Evolutionary conservation across 768 basidiomycete genomes (phyloP).

Genomic region (Trametes coccinea): DNA sequence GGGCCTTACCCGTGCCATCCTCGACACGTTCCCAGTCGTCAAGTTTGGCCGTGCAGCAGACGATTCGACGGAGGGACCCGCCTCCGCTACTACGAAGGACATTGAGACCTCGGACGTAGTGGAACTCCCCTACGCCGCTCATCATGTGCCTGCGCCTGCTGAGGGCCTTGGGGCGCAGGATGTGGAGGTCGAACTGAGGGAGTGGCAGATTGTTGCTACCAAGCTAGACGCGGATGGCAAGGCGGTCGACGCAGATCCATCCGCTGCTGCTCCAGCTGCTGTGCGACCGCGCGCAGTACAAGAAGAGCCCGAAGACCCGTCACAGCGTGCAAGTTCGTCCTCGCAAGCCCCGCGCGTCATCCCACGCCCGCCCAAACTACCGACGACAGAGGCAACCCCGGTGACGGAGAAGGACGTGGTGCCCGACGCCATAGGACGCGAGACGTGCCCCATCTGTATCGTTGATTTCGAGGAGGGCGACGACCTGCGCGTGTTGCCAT

Average conservation of each 20-base stretch:
- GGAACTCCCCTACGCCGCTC: background rate
- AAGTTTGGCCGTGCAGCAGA: constrained; percentile 60
- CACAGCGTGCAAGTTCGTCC: constrained; percentile 12
- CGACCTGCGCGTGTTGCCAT: constrained; percentile 86
- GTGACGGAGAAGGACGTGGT: constrained; percentile 42
- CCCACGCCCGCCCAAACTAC: constrained; percentile 18
- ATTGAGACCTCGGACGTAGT: constrained; percentile 28
- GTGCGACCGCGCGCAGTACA: background rate
- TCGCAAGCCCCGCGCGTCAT: background rate
- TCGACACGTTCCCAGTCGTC: constrained; percentile 94
- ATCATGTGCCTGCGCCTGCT: background rate
- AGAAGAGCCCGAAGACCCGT: background rate
- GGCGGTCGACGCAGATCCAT: background rate
- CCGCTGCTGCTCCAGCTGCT: background rate
- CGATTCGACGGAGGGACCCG: background rate
- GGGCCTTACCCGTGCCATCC: constrained; percentile 89
- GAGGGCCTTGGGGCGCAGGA: background rate
- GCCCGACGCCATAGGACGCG: constrained; percentile 70
- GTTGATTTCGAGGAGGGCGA: constrained; percentile 94
- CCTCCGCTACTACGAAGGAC: constrained; percentile 31
- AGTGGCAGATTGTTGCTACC: constrained; percentile 8
- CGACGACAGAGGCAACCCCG: constrained; percentile 13
- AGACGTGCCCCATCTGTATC: constrained; percentile 95
- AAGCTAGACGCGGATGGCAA: constrained; percentile 1
- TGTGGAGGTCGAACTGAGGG: constrained; percentile 11